Percentiles rank a stretch among this genome's conserved stretches.
phyloP scores from a whole-genome alignment of 371 early-diverging fungal genomes.

The Lichtheimia hyalospora region DNA sequence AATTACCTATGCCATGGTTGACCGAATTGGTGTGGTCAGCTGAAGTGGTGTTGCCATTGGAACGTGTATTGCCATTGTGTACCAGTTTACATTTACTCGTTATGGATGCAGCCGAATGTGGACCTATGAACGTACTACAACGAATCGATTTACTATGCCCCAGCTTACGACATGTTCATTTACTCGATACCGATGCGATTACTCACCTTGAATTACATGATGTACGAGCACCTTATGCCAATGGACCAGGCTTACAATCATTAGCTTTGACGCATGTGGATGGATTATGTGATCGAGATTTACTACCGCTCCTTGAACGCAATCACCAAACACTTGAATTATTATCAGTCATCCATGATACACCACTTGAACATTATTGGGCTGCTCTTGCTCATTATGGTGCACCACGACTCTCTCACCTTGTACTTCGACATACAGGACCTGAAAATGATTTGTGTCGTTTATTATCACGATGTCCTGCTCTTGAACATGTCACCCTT shows the following conservation, averaged over 20 bases:
- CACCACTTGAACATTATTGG: background rate
- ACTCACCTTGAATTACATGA: background rate
- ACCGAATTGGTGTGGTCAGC: constrained; percentile 8
- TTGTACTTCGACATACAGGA: constrained; percentile 3
- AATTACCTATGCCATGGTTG: background rate
- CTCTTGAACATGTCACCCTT: constrained; percentile 3
- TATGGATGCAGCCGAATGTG: constrained; percentile 3
- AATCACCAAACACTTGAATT: background rate
- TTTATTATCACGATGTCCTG: background rate
- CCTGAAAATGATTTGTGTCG: background rate
- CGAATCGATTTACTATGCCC: constrained; percentile 8
- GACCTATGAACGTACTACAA: background rate
- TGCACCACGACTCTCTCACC: background rate
- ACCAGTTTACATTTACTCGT: background rate
- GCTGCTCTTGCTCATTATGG: background rate
- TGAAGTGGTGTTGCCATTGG: constrained; percentile 2
- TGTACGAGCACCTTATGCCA: background rate
- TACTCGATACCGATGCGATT: background rate
- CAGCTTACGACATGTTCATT: constrained; percentile 1
- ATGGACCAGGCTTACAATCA: background rate
- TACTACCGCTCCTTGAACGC: constrained; percentile 3
- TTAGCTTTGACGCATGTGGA: background rate
- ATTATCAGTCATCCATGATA: background rate
- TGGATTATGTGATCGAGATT: background rate
- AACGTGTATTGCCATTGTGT: background rate